Conservation (phyloP, 306 rosid genomes). For the Corylus avellana region DNA sequence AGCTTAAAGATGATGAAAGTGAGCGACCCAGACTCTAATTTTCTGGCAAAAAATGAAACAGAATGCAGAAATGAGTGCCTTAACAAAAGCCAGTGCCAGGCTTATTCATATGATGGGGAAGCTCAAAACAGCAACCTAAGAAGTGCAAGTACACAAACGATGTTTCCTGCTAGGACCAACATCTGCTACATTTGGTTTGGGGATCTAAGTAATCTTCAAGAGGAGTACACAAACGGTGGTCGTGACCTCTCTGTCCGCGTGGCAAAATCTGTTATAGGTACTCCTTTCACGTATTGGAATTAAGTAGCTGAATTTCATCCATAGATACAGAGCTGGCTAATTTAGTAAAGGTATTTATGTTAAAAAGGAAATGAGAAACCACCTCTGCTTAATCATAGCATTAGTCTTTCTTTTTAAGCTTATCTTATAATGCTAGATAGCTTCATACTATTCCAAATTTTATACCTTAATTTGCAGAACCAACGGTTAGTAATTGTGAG, state of each 20-base stretch:
- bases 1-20: slow-evolving; percentile 17
- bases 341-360: no score
- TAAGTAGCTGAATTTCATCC: not conserved
- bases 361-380: not conserved
- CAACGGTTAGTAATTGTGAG: slow-evolving; percentile 27
- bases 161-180: no score
- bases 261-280: slow-evolving; percentile 36
- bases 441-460: not conserved
- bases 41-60: not conserved
- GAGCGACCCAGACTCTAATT: not conserved
- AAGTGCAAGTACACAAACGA: not conserved
- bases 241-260: slow-evolving; percentile 21
- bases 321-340: no score
- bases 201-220: slow-evolving; percentile 23
- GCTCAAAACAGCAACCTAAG: not conserved
- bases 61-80: not conserved
- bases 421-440: no score
- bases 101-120: slow-evolving; percentile 28
- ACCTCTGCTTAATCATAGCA: not conserved
- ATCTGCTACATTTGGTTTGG: slow-evolving; percentile 29
- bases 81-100: not conserved
- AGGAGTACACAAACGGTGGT: not conserved
- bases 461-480: slow-evolving; percentile 29
- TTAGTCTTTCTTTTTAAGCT: not conserved
- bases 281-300: not conserved